Evolutionary conservation across 192 early-diverging fungal species (phyloP).

Genomic region (Chytriomyces sp.): DNA sequence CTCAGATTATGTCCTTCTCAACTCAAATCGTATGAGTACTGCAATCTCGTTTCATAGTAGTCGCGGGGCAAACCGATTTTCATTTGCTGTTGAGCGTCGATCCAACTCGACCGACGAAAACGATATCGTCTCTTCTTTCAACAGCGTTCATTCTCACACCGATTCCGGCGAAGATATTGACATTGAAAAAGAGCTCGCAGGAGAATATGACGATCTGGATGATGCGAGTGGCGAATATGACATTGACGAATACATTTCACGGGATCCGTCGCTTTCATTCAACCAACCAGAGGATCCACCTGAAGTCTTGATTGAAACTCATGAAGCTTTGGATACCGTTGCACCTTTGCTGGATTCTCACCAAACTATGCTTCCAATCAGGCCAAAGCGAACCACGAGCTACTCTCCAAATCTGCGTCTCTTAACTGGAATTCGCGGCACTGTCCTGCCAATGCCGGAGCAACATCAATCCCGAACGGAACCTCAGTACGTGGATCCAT

Average conservation of each 20-base stretch:
- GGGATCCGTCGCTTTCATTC: no score
- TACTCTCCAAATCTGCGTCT: not conserved
- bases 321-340: not conserved
- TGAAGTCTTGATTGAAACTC: not conserved
- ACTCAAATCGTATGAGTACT: conserved; percentile 23
- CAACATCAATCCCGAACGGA: not conserved
- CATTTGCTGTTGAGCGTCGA: not conserved
- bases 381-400: not conserved
- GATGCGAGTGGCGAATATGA: not conserved
- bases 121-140: not conserved
- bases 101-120: not conserved
- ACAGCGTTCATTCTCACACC: not conserved
- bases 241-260: not conserved
- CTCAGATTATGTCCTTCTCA: conserved; percentile 15
- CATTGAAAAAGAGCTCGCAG: conserved; percentile 5
- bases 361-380: not conserved
- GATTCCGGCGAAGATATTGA: not conserved
- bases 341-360: not conserved
- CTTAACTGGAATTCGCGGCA: no score
- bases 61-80: not conserved
- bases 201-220: not conserved
- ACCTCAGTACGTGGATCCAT: not conserved
- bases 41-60: conserved; percentile 6
- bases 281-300: not conserved
- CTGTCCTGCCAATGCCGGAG: no score